phyloP scores from a whole-genome alignment of 2,329 filamentous ascomycete species.

The Trichoderma lentiforme region DNA sequence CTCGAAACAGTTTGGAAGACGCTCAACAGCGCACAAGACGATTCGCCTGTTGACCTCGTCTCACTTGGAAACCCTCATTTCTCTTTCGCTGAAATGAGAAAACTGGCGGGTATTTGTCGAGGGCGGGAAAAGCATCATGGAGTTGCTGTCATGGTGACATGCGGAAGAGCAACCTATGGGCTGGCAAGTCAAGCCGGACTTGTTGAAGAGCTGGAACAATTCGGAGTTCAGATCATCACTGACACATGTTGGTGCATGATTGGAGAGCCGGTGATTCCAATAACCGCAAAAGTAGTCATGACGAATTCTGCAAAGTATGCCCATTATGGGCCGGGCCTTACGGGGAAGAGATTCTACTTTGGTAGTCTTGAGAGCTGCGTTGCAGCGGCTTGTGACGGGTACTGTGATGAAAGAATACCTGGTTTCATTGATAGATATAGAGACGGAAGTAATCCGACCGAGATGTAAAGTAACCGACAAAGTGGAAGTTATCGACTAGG shows the following conservation, averaged over 20 bases:
- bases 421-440: background rate
- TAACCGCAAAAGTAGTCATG: slow-evolving; percentile 33
- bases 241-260: slow-evolving; percentile 50
- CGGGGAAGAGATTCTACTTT: slow-evolving; percentile 26
- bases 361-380: slow-evolving; percentile 26
- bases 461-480: background rate
- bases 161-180: slow-evolving; percentile 9
- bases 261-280: slow-evolving; percentile 36
- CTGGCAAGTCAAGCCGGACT: slow-evolving; percentile 28
- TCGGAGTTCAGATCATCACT: slow-evolving; percentile 39
- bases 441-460: background rate
- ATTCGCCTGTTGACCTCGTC: slow-evolving; percentile 32
- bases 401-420: background rate
- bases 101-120: slow-evolving; percentile 31
- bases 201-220: slow-evolving; percentile 30
- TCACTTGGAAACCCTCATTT: slow-evolving; percentile 47
- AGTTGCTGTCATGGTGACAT: slow-evolving; percentile 22
- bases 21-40: slow-evolving; percentile 20
- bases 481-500: background rate
- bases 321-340: slow-evolving; percentile 37
- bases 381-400: slow-evolving; percentile 22
- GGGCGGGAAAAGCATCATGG: slow-evolving; percentile 24
- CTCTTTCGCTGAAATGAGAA: slow-evolving; percentile 35
- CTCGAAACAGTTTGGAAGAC: slow-evolving; percentile 9
- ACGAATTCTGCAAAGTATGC: slow-evolving; percentile 47